These are phyloP conservation scores for Echites panduratus DNA, from an alignment of 257 asterid species.

Conservation along the genomic window DNA sequence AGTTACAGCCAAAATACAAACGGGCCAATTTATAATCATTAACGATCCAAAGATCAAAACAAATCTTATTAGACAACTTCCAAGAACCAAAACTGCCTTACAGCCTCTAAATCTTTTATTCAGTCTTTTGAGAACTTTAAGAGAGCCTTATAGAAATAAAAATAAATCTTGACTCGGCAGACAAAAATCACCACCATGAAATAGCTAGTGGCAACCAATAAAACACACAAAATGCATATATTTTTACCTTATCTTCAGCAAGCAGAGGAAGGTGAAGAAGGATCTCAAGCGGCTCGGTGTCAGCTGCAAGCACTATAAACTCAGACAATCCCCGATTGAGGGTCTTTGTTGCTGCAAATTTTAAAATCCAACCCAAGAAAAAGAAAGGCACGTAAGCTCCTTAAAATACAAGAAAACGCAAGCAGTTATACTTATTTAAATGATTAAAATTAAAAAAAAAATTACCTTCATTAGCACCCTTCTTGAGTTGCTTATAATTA, in stretches of 20 bases:
- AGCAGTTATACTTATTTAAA: neutral
- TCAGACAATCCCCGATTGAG: slow-evolving; percentile 90
- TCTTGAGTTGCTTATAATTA: slow-evolving; percentile 84
- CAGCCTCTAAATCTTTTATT: neutral
- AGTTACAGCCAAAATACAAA: neutral
- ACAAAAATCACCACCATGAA: neutral
- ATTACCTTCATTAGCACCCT: slow-evolving; percentile 95
- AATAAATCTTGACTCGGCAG: neutral
- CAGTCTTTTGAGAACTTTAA: neutral
- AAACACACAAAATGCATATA: neutral
- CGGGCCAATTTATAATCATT: neutral
- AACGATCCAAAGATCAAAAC: neutral
- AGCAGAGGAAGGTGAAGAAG: slow-evolving; percentile 94
- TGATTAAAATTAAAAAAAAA: neutral
- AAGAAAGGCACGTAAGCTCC: neutral
- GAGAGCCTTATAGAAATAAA: neutral
- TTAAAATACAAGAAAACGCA: neutral
- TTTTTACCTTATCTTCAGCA: slow-evolving; percentile 80
- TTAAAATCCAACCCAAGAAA: neutral
- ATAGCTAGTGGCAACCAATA: neutral
- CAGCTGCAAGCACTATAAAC: slow-evolving; percentile 90
- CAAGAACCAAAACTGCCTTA: neutral
- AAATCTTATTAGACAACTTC: neutral
- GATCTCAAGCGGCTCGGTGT: slow-evolving; percentile 89
- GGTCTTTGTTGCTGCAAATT: slow-evolving; percentile 79